Percentiles rank a stretch among this genome's conserved stretches.
Conservation (phyloP, 2,329 filamentous ascomycete species). For the Clarireedia homoeocarpa region DNA sequence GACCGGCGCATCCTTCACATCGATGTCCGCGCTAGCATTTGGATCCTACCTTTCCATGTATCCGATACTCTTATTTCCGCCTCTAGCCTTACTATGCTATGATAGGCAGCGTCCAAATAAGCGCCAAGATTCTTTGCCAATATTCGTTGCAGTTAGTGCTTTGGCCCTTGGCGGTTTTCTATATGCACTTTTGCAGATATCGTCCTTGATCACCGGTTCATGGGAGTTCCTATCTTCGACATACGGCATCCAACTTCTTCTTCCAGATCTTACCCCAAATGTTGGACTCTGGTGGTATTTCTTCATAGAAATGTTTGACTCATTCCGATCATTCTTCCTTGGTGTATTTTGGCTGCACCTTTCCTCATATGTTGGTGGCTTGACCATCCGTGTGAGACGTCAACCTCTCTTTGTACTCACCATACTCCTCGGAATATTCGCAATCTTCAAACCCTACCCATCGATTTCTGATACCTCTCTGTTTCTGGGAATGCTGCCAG, state of each 20-base stretch:
- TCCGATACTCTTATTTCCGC: constrained; percentile 77
- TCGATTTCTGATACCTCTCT: constrained; percentile 84
- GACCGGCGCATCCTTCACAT: constrained; percentile 61
- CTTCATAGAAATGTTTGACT: constrained; percentile 99
- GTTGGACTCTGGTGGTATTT: constrained; percentile 99
- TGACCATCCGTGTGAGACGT: constrained; percentile 72
- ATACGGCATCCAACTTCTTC: constrained; percentile 84
- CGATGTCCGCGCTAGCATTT: constrained; percentile 78
- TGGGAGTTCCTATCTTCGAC: constrained; percentile 86
- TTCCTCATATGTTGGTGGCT: constrained; percentile 76
- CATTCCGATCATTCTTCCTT: constrained; percentile 93
- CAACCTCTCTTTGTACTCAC: constrained; percentile 84
- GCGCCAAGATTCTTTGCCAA: constrained; percentile 30
- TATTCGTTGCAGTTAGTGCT: constrained; percentile 49
- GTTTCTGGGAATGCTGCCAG: constrained; percentile 72
- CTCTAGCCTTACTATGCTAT: constrained; percentile 72
- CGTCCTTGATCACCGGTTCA: constrained; percentile 67
- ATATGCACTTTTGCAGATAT: constrained; percentile 60
- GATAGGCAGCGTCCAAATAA: constrained; percentile 42
- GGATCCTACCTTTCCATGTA: constrained; percentile 91
- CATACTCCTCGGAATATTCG: constrained; percentile 80
- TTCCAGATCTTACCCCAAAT: constrained; percentile 90
- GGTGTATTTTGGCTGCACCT: constrained; percentile 98
- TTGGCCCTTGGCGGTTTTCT: constrained; percentile 46
- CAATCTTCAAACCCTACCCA: constrained; percentile 95